phyloP scores from a whole-genome alignment of 1,284 basidiomycete genomes.

The Leccinum insolens region DNA sequence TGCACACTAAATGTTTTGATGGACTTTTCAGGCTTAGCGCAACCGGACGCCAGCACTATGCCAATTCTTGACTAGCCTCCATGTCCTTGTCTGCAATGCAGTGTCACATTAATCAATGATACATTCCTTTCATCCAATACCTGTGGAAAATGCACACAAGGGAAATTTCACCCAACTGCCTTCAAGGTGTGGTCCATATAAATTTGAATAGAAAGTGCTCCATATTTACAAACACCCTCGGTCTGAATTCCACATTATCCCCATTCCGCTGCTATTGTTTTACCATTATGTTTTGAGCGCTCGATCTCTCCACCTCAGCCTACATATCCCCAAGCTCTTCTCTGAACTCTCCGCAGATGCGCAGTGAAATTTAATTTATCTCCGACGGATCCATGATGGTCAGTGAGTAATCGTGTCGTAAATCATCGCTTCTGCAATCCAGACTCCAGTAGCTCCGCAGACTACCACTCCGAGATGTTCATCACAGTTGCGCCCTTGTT shows the following conservation, averaged over 20 bases:
- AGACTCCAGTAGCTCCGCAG: background rate
- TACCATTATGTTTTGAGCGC: background rate
- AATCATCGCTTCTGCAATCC: background rate
- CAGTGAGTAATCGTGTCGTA: background rate
- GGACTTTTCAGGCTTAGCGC: conserved; percentile 13
- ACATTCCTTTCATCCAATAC: background rate
- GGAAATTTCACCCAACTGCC: background rate
- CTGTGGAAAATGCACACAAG: background rate
- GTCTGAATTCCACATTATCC: conserved; percentile 9
- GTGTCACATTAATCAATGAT: background rate
- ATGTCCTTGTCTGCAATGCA: conserved; percentile 18
- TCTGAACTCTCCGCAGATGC: background rate
- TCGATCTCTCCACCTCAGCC: background rate
- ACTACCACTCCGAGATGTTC: background rate
- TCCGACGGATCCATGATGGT: background rate
- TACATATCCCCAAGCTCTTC: background rate
- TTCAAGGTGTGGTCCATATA: conserved; percentile 9
- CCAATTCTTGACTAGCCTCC: background rate
- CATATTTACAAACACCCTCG: conserved; percentile 9
- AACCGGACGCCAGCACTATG: conserved; percentile 14
- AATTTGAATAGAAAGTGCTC: conserved; percentile 3
- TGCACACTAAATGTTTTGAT: conserved; percentile 15
- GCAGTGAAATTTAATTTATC: background rate
- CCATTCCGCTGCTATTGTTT: background rate
- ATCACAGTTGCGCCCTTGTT: background rate